These are phyloP conservation scores for Neurospora sp. DNA, from an alignment of 495 filamentous ascomycete genomes.

Conservation along the genomic window DNA sequence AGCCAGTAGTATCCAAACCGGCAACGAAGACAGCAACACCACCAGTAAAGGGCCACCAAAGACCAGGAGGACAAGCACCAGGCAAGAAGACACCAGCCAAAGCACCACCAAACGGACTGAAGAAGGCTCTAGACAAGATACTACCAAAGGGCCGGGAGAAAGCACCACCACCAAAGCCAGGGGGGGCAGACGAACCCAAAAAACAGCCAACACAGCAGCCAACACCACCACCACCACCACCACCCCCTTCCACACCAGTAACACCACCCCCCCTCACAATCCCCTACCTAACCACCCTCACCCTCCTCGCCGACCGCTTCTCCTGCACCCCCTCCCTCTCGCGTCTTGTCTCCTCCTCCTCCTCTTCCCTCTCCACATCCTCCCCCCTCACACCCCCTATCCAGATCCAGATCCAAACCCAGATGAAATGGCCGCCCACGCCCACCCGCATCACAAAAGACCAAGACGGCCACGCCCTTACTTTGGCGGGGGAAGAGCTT, in stretches of 20 bases:
- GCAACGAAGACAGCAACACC: not conserved
- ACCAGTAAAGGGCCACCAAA: not conserved
- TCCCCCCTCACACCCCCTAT: not conserved
- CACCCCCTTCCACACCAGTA: no score
- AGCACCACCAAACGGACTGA: not conserved
- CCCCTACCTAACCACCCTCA: constrained; percentile 48
- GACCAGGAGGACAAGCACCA: not conserved
- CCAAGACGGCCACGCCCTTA: constrained; percentile 22
- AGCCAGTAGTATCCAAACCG: no score
- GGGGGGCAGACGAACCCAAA: not conserved
- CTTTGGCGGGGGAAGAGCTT: constrained; percentile 36
- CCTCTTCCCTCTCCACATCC: not conserved
- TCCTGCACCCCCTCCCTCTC: constrained; percentile 40
- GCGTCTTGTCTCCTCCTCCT: constrained; percentile 23
- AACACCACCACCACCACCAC: constrained; percentile 7
- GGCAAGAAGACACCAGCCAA: not conserved
- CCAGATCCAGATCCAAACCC: constrained; percentile 2
- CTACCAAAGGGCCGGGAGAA: not conserved
- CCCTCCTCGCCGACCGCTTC: constrained; percentile 58
- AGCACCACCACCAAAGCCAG: not conserved
- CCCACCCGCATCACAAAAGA: constrained; percentile 27
- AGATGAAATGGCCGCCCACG: constrained; percentile 38
- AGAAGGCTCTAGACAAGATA: not conserved
- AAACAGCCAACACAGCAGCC: not conserved
- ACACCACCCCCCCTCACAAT: constrained; percentile 26